phyloP scores from a whole-genome alignment of 2,329 filamentous ascomycete genomes.

The Plenodomus biglobosus region DNA sequence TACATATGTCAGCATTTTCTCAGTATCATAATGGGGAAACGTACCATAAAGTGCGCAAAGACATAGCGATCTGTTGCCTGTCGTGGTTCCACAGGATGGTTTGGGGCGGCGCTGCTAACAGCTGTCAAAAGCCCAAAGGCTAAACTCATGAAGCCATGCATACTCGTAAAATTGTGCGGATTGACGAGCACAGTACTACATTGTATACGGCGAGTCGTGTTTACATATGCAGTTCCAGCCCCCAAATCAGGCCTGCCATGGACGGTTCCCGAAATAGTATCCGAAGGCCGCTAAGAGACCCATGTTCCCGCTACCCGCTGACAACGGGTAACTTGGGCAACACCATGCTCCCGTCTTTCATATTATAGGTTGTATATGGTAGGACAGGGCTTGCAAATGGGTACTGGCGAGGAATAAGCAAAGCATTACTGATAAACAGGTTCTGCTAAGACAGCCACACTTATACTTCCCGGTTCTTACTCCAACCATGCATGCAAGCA shows the following conservation, averaged over 20 bases:
- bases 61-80: slow-evolving; percentile 15
- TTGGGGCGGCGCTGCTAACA: slow-evolving; percentile 16
- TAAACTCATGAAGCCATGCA: slow-evolving; percentile 6
- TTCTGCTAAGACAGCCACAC: no score
- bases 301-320: background rate
- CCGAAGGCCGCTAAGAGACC: background rate
- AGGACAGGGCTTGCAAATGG: no score
- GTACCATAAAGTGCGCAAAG: slow-evolving; percentile 34
- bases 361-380: no score
- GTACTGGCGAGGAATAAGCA: no score
- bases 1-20: background rate
- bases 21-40: background rate
- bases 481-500: no score
- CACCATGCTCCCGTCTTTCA: no score
- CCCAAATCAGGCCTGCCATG: background rate
- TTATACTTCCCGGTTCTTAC: no score
- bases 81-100: slow-evolving; percentile 3
- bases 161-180: background rate
- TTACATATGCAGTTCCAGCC: background rate
- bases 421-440: no score
- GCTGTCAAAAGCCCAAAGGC: slow-evolving; percentile 19
- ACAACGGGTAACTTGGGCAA: no score
- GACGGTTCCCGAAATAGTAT: background rate
- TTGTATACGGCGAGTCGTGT: background rate
- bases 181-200: background rate